A percentile compares a stretch with the other conserved stretches of the same genome.
These are phyloP conservation scores for Amoebophrya sp. DNA, from an alignment of 169 alveolate genomes.

Conservation along the genomic window DNA sequence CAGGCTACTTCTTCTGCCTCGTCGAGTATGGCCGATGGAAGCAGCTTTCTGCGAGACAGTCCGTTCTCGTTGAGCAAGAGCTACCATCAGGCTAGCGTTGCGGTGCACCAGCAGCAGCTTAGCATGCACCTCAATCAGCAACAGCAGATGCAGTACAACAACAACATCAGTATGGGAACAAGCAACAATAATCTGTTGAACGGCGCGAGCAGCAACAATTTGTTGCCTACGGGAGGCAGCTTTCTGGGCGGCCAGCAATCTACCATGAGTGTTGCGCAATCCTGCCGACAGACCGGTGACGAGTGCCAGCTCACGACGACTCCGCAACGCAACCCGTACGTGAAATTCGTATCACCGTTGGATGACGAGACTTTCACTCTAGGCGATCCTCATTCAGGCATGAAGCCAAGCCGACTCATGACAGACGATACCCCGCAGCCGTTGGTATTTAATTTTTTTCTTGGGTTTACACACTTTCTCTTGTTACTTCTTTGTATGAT, in stretches of 20 bases:
- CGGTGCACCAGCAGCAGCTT: background rate
- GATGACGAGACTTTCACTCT: slow-evolving; percentile 8
- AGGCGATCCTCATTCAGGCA: too few species aligned
- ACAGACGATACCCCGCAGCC: too few species aligned
- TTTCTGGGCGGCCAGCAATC: background rate
- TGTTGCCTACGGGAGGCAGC: background rate
- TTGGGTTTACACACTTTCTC: too few species aligned
- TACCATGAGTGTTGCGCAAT: background rate
- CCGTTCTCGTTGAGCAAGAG: too few species aligned
- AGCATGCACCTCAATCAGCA: background rate
- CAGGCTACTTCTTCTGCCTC: too few species aligned
- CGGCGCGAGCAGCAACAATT: background rate
- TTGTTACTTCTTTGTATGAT: too few species aligned
- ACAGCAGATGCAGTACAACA: background rate
- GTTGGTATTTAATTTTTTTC: too few species aligned
- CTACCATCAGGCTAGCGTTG: background rate
- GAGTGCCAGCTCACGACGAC: background rate
- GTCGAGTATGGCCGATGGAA: too few species aligned
- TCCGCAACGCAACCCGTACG: background rate
- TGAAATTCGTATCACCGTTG: background rate
- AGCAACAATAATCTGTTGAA: background rate
- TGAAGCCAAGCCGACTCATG: too few species aligned
- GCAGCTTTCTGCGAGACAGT: too few species aligned
- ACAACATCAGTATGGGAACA: background rate
- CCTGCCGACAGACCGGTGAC: background rate